Conservation (phyloP, 345 rosid species). For the Carallia pectinifolia region DNA sequence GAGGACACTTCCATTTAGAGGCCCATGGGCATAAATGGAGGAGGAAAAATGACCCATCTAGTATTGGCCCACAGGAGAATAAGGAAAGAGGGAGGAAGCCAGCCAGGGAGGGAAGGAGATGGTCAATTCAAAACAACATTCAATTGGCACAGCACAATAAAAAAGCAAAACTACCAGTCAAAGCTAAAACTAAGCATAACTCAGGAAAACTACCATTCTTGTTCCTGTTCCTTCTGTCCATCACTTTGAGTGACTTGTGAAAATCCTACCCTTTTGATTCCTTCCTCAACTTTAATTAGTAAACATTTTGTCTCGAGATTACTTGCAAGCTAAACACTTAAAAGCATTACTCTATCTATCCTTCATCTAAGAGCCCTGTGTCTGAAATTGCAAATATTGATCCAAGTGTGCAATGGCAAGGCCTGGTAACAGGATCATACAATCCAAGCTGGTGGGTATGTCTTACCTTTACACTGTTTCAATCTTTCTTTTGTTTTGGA, state of each 20-base stretch:
- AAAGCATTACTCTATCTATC: neutral
- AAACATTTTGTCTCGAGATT: neutral
- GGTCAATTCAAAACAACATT: neutral
- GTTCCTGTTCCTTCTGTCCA: neutral
- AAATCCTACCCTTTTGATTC: neutral
- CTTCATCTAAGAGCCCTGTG: too few species aligned
- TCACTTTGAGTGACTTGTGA: neutral
- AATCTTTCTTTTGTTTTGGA: neutral
- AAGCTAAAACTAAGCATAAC: neutral
- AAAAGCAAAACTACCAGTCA: constrained; percentile 28
- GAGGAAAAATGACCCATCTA: too few species aligned
- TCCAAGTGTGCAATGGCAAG: constrained; percentile 40
- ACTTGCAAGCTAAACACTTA: neutral
- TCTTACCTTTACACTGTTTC: constrained; percentile 22
- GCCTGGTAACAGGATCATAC: constrained; percentile 40
- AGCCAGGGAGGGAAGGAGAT: neutral
- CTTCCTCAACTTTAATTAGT: neutral
- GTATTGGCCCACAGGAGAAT: too few species aligned
- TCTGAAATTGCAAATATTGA: neutral
- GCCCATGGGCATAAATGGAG: too few species aligned
- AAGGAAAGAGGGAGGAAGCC: too few species aligned
- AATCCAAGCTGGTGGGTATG: constrained; percentile 62
- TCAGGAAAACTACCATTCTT: constrained; percentile 32
- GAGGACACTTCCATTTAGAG: too few species aligned
- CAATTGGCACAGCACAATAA: neutral